Evolutionary conservation across 139 green algal genomes (phyloP), one percentile per base, ranked within the genome.

Genomic region (Edaphochlamys debaryana): DNA sequence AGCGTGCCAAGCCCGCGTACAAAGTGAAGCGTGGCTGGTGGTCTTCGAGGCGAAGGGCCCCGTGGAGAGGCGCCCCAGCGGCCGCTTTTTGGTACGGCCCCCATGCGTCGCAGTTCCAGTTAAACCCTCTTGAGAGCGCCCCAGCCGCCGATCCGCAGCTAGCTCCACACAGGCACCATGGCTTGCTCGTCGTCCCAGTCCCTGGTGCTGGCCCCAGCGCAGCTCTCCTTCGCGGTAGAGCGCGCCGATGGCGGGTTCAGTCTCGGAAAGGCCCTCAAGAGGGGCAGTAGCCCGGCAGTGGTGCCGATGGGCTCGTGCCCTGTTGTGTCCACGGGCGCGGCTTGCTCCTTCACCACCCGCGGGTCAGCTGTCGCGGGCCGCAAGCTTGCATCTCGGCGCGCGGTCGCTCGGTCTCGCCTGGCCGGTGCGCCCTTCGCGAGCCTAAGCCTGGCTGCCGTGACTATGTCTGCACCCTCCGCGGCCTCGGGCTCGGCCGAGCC

Each of bases 341-440:
- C 66, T 2, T 84, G 78, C 67, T 66, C 58, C 17, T 84, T 84
- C 78, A 84, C 78, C 17, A 68, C 78, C 60, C 48, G 66, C 29
- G 78, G 78, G 11, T 77, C 67, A 17, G 64, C 78, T 3, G 62
- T 72, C 6, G 76, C 62, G 32, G 62, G 41, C 6, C 78, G 30
- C 19, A 67, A 76, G 48, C 48, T 84, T 15, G 64, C 48, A 3
- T 75, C 66, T 25, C 66, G 78, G 29, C 48, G 66, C 19, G 66
- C 66, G 19, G 34, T 84, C 41, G 66, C 64, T 48, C 66, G 78
- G 22, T 77, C 66, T 4, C 78, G 78, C 11, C 5, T 76, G 13
- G 78, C 66, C 2, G 78, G 66, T 15, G 78, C 78, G 1, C 84
- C 84, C 0, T 88, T 88, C 38, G 84, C 84, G 11, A 81, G 67